Percentiles rank a stretch among this genome's conserved stretches.
These are phyloP conservation scores for Podospora didyma DNA, from an alignment of 495 filamentous ascomycete species.

Conservation along the genomic window DNA sequence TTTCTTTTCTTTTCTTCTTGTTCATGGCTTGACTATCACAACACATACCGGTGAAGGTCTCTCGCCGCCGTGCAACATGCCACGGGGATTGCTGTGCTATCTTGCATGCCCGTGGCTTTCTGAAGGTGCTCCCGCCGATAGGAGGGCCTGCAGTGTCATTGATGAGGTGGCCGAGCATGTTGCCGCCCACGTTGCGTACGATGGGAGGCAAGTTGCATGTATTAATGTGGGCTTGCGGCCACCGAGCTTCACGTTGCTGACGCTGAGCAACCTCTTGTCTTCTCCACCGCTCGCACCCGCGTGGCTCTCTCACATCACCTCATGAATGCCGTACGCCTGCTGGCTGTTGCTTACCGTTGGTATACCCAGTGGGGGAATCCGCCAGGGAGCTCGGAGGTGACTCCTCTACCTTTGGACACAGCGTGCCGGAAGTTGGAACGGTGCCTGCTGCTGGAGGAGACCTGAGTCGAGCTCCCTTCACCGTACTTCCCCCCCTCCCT, in stretches of 20 bases:
- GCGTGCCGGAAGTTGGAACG: not conserved
- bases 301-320: not conserved
- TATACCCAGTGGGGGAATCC: not conserved
- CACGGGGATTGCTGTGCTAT: not conserved
- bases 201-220: too few relatives aligned
- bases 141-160: too few relatives aligned
- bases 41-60: not conserved
- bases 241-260: not conserved
- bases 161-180: not conserved
- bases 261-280: not conserved
- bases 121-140: not conserved
- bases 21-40: not conserved
- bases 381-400: not conserved
- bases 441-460: not conserved
- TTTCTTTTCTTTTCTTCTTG: too few relatives aligned
- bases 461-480: not conserved
- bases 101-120: not conserved
- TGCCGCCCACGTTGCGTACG: not conserved
- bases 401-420: too few relatives aligned
- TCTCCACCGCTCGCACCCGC: not conserved
- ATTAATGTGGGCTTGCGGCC: too few relatives aligned
- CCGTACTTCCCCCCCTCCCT: not conserved
- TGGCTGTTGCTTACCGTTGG: not conserved
- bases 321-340: not conserved
- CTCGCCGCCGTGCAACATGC: not conserved